Conservation (phyloP, 805 yeast genomes). For the Cephaloascus albidus region DNA sequence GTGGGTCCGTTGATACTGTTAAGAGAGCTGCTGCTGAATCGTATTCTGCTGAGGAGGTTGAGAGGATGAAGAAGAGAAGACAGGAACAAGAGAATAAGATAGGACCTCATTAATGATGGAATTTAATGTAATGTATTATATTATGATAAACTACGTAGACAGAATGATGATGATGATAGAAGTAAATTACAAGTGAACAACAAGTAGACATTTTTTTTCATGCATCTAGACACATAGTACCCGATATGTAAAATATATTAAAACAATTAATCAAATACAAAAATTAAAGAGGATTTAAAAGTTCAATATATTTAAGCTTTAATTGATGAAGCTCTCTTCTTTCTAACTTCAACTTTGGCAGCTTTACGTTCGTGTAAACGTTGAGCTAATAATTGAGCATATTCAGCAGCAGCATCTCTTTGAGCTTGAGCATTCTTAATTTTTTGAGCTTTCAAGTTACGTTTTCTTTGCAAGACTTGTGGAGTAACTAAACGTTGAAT, state of each 20-base stretch:
- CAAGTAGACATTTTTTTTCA: neutral
- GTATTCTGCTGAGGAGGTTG: conserved; percentile 11
- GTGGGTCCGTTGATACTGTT: conserved; percentile 12
- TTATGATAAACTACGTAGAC: too few species aligned
- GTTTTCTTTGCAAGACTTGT: conserved; percentile 98
- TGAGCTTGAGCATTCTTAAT: conserved; percentile 95
- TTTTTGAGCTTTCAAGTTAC: conserved; percentile 90
- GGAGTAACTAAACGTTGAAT: conserved; percentile 99
- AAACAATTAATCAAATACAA: neutral
- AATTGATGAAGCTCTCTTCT: conserved; percentile 99
- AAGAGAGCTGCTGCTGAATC: conserved; percentile 8
- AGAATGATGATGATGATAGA: too few species aligned
- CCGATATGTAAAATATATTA: neutral
- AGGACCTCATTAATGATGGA: conserved; percentile 8
- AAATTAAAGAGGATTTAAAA: neutral
- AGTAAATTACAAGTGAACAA: too few species aligned
- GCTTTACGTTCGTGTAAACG: conserved; percentile 98
- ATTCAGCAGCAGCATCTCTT: conserved; percentile 99
- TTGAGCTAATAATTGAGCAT: conserved; percentile 97
- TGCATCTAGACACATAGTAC: neutral
- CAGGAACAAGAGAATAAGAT: conserved; percentile 7
- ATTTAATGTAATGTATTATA: too few species aligned
- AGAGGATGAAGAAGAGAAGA: conserved; percentile 11
- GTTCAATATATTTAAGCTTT: conserved; percentile 74
- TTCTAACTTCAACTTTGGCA: conserved; percentile 96